Percentiles rank a stretch among this genome's conserved stretches.
Evolutionary conservation across 352 stramenopile species (phyloP).

Genomic region (Pythium angustatum): DNA sequence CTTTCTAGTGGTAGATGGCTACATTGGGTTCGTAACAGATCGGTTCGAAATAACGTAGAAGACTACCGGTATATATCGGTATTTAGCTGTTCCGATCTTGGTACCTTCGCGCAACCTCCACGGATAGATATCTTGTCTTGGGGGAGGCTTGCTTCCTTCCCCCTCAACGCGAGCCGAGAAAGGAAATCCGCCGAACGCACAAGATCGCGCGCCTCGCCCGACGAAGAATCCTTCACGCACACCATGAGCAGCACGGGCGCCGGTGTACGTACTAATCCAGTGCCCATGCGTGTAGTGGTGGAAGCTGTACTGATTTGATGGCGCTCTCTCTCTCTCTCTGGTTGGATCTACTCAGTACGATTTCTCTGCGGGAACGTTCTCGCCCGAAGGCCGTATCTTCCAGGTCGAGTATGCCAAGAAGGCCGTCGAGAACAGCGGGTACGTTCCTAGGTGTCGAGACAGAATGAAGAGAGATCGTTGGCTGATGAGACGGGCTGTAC

Average conservation of each 20-base stretch:
- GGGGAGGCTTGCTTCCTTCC: constrained; percentile 32
- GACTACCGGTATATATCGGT: constrained; percentile 8
- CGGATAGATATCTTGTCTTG: constrained; percentile 24
- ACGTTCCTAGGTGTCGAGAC: not conserved
- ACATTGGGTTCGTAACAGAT: too few relatives aligned
- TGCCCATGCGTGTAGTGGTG: not conserved
- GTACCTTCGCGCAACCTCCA: constrained; percentile 29
- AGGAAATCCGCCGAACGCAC: constrained; percentile 24
- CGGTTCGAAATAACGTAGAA: too few relatives aligned
- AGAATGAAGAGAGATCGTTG: not conserved
- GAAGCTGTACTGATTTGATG: not conserved
- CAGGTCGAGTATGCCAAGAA: constrained; percentile 99
- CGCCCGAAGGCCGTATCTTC: constrained; percentile 98
- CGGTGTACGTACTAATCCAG: constrained; percentile 43
- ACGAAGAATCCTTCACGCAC: constrained; percentile 6
- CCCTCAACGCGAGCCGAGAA: constrained; percentile 4
- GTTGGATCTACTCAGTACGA: constrained; percentile 57
- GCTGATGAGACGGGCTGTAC: not conserved
- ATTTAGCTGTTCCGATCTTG: constrained; percentile 5
- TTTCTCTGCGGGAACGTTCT: constrained; percentile 94
- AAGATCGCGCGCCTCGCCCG: too few relatives aligned
- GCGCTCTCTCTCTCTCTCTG: not conserved
- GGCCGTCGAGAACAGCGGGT: constrained; percentile 96
- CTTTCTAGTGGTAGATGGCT: constrained; percentile 16
- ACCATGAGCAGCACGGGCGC: constrained; percentile 85